Evolutionary conservation across 352 stramenopile species (phyloP).

Genomic region (Thalassiosira pacifica): DNA sequence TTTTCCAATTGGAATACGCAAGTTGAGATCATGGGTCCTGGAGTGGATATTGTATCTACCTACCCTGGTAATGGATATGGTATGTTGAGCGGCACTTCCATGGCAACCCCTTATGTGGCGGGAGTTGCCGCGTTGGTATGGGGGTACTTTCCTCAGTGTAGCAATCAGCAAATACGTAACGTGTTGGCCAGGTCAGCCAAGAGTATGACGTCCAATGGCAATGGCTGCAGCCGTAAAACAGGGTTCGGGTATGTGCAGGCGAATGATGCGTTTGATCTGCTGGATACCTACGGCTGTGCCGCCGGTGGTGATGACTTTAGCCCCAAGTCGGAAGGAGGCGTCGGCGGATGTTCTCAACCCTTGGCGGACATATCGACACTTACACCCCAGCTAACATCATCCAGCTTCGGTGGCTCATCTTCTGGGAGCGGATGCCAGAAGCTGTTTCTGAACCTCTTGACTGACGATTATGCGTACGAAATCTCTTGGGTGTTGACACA

Average conservation of each 20-base stretch:
- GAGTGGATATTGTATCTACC: slow-evolving; percentile 47
- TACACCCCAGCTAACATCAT: not conserved
- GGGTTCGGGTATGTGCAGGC: slow-evolving; percentile 62
- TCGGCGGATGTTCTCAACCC: slow-evolving; percentile 32
- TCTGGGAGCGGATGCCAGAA: too few relatives aligned
- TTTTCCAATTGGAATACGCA: slow-evolving; percentile 74
- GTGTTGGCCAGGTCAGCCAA: slow-evolving; percentile 58
- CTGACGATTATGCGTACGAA: slow-evolving; percentile 33
- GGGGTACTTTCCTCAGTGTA: slow-evolving; percentile 64
- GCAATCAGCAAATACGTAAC: slow-evolving; percentile 70
- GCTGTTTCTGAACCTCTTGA: slow-evolving; percentile 22
- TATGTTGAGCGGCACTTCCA: slow-evolving; percentile 66
- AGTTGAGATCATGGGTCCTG: slow-evolving; percentile 71
- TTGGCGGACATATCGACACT: not conserved
- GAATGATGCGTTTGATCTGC: slow-evolving; percentile 55
- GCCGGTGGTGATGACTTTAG: slow-evolving; percentile 36
- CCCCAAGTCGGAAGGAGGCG: slow-evolving; percentile 24
- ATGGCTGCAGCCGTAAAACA: slow-evolving; percentile 50
- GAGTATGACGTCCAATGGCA: slow-evolving; percentile 1
- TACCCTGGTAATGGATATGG: slow-evolving; percentile 32
- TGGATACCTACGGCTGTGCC: slow-evolving; percentile 56
- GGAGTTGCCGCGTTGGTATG: slow-evolving; percentile 72
- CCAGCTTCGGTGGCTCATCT: not conserved
- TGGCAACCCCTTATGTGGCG: slow-evolving; percentile 74
- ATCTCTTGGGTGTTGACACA: slow-evolving; percentile 28